Conservation (phyloP, 495 filamentous ascomycete genomes). For the Lophium mytilinum region DNA sequence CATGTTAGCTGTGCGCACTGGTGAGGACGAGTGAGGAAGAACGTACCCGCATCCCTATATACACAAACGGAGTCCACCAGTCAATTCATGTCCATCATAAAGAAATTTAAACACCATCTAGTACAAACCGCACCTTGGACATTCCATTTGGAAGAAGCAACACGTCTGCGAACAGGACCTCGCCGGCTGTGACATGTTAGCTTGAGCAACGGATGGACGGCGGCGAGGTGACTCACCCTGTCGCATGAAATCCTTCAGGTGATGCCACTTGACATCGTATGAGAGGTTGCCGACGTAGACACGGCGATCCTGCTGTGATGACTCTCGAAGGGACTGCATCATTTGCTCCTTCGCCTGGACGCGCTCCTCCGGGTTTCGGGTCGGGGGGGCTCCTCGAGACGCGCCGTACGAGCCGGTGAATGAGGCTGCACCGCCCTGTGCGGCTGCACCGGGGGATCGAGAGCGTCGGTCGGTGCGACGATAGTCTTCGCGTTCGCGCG, state of each 20-base stretch:
- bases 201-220: not conserved
- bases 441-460: slow-evolving; percentile 67
- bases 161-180: slow-evolving; percentile 99
- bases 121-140: slow-evolving; percentile 92
- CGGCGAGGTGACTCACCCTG: slow-evolving; percentile 61
- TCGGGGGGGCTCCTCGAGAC: slow-evolving; percentile 55
- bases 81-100: slow-evolving; percentile 93
- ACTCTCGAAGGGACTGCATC: slow-evolving; percentile 88
- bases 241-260: slow-evolving; percentile 99
- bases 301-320: slow-evolving; percentile 94
- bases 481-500: slow-evolving; percentile 83
- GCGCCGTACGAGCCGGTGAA: slow-evolving; percentile 50
- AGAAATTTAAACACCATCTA: slow-evolving; percentile 38
- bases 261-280: slow-evolving; percentile 99
- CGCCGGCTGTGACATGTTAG: slow-evolving; percentile 63
- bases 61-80: slow-evolving; percentile 85
- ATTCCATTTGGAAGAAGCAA: slow-evolving; percentile 99
- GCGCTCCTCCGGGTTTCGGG: slow-evolving; percentile 76
- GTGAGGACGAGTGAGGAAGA: not conserved
- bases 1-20: slow-evolving; percentile 21
- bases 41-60: slow-evolving; percentile 99
- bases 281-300: slow-evolving; percentile 99
- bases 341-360: slow-evolving; percentile 81
- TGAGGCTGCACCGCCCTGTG: slow-evolving; percentile 53
- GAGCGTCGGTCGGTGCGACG: slow-evolving; percentile 72